Percentiles rank a stretch among this genome's conserved stretches.
These are phyloP conservation scores for Plantago lanceolata DNA, from an alignment of 305 asterid species.

Conservation along the genomic window DNA sequence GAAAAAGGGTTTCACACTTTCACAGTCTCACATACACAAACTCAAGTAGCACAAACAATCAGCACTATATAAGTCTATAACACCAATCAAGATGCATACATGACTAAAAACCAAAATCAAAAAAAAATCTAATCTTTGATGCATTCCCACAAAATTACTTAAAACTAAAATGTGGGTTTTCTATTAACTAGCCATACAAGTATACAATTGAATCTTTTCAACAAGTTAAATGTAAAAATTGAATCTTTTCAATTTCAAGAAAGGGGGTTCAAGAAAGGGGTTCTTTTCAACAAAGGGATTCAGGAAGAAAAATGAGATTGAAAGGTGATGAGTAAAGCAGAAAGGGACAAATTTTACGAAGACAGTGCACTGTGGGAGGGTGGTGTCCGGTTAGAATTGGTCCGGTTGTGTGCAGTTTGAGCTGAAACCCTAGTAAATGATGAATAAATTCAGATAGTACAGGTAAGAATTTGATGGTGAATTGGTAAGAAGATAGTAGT, in stretches of 20 bases:
- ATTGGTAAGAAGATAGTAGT: neutral
- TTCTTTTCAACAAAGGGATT: neutral
- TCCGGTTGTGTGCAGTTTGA: conserved; percentile 21
- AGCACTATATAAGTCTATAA: too few species aligned
- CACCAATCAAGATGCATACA: neutral
- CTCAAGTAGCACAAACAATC: neutral
- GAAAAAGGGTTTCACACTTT: conserved; percentile 19
- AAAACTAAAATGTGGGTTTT: neutral
- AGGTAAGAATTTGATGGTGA: too few species aligned
- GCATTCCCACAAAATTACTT: neutral
- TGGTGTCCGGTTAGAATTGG: conserved; percentile 25
- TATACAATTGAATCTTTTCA: too few species aligned
- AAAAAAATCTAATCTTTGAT: conserved; percentile 4
- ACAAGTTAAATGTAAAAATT: neutral
- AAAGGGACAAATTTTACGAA: conserved; percentile 39
- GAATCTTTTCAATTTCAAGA: conserved; percentile 14
- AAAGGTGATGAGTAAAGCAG: conserved; percentile 37
- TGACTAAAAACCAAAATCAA: too few species aligned
- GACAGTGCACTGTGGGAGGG: conserved; percentile 28
- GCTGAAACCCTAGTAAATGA: neutral
- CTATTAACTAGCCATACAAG: too few species aligned
- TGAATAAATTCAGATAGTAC: too few species aligned
- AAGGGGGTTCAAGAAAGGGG: conserved; percentile 23
- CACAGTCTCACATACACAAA: conserved; percentile 10
- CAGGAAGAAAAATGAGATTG: conserved; percentile 21